These are phyloP conservation scores for Xanthoparmelia taractica DNA, from an alignment of 495 filamentous ascomycete species.

Conservation along the genomic window DNA sequence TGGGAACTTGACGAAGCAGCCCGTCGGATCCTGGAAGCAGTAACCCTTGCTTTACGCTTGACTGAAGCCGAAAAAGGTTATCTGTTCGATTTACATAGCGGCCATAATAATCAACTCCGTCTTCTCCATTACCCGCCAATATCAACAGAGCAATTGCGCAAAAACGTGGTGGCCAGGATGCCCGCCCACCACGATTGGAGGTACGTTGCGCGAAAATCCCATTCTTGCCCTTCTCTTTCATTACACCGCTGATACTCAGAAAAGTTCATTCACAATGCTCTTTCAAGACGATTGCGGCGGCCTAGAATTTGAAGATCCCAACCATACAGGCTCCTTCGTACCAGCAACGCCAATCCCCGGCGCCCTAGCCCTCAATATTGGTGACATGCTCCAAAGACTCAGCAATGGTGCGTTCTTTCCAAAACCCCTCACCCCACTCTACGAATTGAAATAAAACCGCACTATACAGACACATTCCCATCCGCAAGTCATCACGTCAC, in stretches of 20 bases:
- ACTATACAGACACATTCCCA: conserved; percentile 29
- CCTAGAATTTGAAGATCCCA: conserved; percentile 47
- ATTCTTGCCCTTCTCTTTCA: not conserved
- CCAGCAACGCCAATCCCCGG: conserved; percentile 44
- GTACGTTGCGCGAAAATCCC: not conserved
- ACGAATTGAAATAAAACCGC: not conserved
- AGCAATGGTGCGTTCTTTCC: conserved; percentile 43
- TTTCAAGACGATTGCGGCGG: conserved; percentile 44
- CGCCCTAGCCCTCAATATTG: conserved; percentile 56
- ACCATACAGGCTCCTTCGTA: conserved; percentile 41
- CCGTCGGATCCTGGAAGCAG: conserved; percentile 39
- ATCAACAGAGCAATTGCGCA: conserved; percentile 38
- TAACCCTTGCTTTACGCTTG: conserved; percentile 45
- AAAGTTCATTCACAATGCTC: conserved; percentile 37
- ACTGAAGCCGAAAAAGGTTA: conserved; percentile 37
- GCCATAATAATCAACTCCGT: conserved; percentile 51
- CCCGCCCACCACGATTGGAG: conserved; percentile 45
- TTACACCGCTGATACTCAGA: not conserved
- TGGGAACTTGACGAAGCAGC: conserved; percentile 41
- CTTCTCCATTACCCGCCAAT: conserved; percentile 57
- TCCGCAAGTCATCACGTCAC: conserved; percentile 50
- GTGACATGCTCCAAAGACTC: conserved; percentile 53
- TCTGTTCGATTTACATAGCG: conserved; percentile 45
- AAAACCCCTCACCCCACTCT: too few species aligned
- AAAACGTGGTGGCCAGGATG: conserved; percentile 41